Percentiles rank a stretch among this genome's conserved stretches.
Evolutionary conservation across 345 rosid genomes (phyloP).

Genomic region (Turritis glabra): DNA sequence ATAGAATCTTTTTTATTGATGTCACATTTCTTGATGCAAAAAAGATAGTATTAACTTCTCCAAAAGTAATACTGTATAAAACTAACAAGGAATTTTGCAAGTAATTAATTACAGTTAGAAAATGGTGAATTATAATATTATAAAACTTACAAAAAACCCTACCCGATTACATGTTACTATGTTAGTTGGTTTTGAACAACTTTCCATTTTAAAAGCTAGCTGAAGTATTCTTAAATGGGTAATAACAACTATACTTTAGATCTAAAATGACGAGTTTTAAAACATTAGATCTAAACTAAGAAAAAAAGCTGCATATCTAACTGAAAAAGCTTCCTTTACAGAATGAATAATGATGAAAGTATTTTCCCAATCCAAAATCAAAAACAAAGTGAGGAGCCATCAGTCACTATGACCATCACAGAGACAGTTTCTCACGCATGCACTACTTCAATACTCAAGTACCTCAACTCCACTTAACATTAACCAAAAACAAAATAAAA

Average conservation of each 20-base stretch:
- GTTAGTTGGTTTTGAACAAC: conserved; percentile 5
- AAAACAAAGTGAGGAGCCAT: conserved; percentile 4
- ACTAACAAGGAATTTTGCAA: background rate
- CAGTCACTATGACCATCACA: conserved; percentile 32
- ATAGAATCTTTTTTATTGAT: background rate
- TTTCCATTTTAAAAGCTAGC: background rate
- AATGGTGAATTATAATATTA: background rate
- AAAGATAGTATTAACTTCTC: no score
- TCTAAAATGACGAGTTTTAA: conserved; percentile 7
- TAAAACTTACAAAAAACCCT: background rate
- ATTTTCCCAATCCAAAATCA: background rate
- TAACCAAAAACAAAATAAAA: background rate
- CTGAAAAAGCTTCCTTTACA: conserved; percentile 34
- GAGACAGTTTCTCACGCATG: conserved; percentile 31
- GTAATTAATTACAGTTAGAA: background rate
- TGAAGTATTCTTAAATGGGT: background rate
- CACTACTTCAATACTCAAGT: conserved; percentile 34
- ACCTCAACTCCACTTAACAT: conserved; percentile 45
- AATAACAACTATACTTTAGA: conserved; percentile 7
- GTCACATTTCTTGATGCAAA: background rate
- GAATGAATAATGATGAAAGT: conserved; percentile 34
- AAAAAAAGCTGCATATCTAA: conserved; percentile 7
- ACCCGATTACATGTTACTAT: conserved; percentile 17
- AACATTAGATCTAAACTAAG: conserved; percentile 34
- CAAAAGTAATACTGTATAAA: background rate